Base-by-base conservation (phyloP, 2,329 filamentous ascomycete genomes). In the Penicillium crustosum region DNA sequence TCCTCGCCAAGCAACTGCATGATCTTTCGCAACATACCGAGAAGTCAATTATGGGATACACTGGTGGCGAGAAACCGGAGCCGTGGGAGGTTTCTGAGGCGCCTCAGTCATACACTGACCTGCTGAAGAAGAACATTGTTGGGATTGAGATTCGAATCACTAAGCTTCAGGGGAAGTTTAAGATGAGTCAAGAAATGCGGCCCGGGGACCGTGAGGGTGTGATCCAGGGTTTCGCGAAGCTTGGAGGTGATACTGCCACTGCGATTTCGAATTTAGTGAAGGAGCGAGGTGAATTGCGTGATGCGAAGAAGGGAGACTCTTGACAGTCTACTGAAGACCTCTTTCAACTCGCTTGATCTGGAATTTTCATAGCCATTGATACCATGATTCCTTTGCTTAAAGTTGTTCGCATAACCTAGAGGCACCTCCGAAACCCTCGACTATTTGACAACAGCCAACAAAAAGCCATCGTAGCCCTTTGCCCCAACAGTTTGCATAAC, bases 171-270 rank as follows among this genome's bases (percentile, higher is more conserved):
- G 85, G 86, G 13, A 87, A 86, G 73, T 86, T 82, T 63, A 88
- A 88, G 75, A 86, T 87, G 85, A 87, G 83, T 61, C 86, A 88
- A 72, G 85, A 88, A 66, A 76, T 80, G 77, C 55, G 67, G 0
- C 66, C 68, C 1, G 83, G 77, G 0, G 86, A 88, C 64, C 69
- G 79, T 0, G 71, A 81, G 21, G 86, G 86, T 0, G 81, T 88
- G 0, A 73, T 86, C 8, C 66, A 81, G 4, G 86, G 86, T 0
- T 88, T 89, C 60, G 71, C 74, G 36, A 65, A 56, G 7, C 48
- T 83, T 55, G 74, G 70, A 0, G 75, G 74, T 2, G 78, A 80
- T 29, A 61, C 72, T 29, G 78, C 72, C 0, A 53, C 45, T 23
- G 57, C 64, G 21, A 70, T 79, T 36, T 59, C 66, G 15, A 51